A percentile compares a stretch with the other conserved stretches of the same genome.
Evolutionary conservation across 352 stramenopile species (phyloP).

Genomic region (Hyaloperonospora arabidopsidis): DNA sequence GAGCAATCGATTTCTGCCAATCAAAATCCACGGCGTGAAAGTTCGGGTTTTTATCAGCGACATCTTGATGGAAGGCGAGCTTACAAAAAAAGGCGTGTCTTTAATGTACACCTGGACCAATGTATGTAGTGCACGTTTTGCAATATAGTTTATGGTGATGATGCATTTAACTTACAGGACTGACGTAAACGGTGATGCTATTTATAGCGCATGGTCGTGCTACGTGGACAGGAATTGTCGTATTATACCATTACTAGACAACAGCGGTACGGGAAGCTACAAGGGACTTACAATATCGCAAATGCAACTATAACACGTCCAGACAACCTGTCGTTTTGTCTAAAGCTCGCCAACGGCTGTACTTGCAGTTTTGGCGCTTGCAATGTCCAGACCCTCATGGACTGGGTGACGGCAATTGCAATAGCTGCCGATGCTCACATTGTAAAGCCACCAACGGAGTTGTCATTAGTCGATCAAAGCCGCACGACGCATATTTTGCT

Average conservation of each 20-base stretch:
- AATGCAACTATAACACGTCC: constrained; percentile 43
- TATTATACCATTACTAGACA: constrained; percentile 60
- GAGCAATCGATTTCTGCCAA: constrained; percentile 55
- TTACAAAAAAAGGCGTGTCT: constrained; percentile 60
- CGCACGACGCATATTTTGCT: constrained; percentile 64
- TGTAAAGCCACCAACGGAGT: constrained; percentile 34
- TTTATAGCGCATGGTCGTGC: constrained; percentile 54
- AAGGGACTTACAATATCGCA: constrained; percentile 48
- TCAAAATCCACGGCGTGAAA: constrained; percentile 50
- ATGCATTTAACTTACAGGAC: background rate
- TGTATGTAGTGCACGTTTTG: constrained; percentile 29
- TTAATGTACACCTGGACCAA: constrained; percentile 59
- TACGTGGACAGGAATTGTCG: constrained; percentile 56
- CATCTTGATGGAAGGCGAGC: constrained; percentile 61
- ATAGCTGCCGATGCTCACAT: constrained; percentile 36
- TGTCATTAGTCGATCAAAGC: constrained; percentile 54
- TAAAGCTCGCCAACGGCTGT: constrained; percentile 27
- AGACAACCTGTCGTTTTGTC: constrained; percentile 32
- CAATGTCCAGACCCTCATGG: constrained; percentile 52
- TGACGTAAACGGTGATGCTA: background rate
- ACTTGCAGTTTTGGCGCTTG: constrained; percentile 37
- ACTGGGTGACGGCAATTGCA: constrained; percentile 68
- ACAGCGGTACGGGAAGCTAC: constrained; percentile 49
- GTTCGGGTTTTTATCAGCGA: constrained; percentile 52
- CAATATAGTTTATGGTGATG: background rate